These are phyloP conservation scores for Sarcodon aspratus DNA, from an alignment of 768 basidiomycete species.

Conservation along the genomic window DNA sequence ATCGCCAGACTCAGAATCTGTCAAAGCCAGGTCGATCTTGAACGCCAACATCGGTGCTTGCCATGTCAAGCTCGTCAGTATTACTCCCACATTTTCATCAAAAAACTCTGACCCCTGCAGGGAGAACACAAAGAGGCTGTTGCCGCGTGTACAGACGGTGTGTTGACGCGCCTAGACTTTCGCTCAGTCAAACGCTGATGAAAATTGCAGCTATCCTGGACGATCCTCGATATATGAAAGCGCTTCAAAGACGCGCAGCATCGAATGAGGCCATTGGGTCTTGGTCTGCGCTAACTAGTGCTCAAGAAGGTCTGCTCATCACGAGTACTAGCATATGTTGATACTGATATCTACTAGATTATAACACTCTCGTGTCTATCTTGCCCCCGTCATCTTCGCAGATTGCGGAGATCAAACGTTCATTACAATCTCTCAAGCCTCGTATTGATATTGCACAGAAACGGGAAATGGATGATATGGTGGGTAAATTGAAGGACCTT, in stretches of 20 bases:
- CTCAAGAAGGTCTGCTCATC: constrained; percentile 61
- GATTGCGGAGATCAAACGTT: constrained; percentile 30
- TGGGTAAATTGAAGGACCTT: constrained; percentile 84
- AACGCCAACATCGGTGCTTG: constrained; percentile 89
- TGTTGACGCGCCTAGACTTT: neutral
- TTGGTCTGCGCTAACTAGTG: constrained; percentile 75
- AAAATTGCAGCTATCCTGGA: constrained; percentile 62
- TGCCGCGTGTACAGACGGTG: constrained; percentile 71
- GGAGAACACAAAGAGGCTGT: constrained; percentile 72
- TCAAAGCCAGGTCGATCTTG: constrained; percentile 57
- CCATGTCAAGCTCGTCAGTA: constrained; percentile 60
- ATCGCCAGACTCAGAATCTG: constrained; percentile 32
- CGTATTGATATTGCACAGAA: constrained; percentile 71
- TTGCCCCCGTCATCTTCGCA: constrained; percentile 46
- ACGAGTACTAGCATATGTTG: neutral
- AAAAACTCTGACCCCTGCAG: constrained; percentile 21
- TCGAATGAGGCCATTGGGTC: constrained; percentile 73
- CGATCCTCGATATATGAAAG: constrained; percentile 80
- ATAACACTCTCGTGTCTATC: constrained; percentile 55
- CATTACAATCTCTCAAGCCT: constrained; percentile 47
- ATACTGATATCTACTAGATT: constrained; percentile 39
- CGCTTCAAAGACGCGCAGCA: constrained; percentile 76
- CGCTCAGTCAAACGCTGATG: neutral
- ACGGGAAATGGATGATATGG: constrained; percentile 82
- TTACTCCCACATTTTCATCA: neutral